Evolutionary conservation across 78 protist genomes (phyloP).

Genomic region (Emiliania huxleyi): DNA sequence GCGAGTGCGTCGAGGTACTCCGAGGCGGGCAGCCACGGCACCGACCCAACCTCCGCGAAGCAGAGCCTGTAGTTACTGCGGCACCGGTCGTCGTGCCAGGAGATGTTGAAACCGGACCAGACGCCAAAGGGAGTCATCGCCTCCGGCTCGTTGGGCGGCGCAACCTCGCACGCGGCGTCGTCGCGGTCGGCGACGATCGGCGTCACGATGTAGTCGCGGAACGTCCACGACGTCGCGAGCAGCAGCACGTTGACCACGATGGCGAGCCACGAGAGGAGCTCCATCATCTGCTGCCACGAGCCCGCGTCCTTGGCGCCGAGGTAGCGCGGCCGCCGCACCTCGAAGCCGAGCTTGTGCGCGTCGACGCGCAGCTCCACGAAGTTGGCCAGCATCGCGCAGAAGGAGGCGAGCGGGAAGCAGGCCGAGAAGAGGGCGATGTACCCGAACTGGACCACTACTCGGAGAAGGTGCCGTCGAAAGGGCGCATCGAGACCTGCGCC

Average conservation of each 20-base stretch:
- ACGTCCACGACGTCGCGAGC: background rate
- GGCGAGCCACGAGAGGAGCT: background rate
- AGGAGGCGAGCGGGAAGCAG: background rate
- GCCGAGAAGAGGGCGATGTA: background rate
- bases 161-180: background rate
- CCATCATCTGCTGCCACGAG: background rate
- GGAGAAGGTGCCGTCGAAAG: background rate
- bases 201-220: background rate
- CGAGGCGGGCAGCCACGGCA: background rate
- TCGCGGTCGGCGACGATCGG: background rate
- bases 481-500: background rate
- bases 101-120: background rate
- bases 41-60: background rate
- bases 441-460: background rate
- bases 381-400: background rate
- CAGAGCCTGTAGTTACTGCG: background rate
- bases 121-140: background rate
- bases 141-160: background rate
- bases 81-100: background rate
- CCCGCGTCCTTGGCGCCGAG: background rate
- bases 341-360: background rate
- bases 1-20: background rate
- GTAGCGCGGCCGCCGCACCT: background rate
- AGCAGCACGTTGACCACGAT: background rate
- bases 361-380: background rate